Conservation (phyloP, 495 filamentous ascomycete genomes). For the Hyaloscypha finlandica region DNA sequence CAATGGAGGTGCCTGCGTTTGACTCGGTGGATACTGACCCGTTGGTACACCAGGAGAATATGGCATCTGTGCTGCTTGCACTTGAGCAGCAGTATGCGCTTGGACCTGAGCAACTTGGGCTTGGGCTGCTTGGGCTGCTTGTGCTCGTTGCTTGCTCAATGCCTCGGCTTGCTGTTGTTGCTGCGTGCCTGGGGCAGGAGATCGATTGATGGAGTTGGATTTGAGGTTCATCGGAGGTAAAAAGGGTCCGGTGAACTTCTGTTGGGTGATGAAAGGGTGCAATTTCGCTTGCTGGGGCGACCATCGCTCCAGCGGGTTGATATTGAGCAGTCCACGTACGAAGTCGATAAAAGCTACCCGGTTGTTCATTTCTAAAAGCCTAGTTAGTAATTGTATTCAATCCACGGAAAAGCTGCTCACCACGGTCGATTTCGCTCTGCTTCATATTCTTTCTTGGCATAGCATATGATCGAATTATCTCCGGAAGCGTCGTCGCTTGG, state of each 20-base stretch:
- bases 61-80: slow-evolving; percentile 25
- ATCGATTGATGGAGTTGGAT: slow-evolving; percentile 76
- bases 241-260: slow-evolving; percentile 94
- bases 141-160: slow-evolving; percentile 80
- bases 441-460: slow-evolving; percentile 99
- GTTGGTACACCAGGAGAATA: slow-evolving; percentile 31
- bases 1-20: slow-evolving; percentile 56
- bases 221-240: slow-evolving; percentile 98
- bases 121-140: slow-evolving; percentile 54
- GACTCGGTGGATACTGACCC: slow-evolving; percentile 45
- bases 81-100: slow-evolving; percentile 35
- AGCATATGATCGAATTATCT: slow-evolving; percentile 95
- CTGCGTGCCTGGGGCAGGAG: slow-evolving; percentile 93
- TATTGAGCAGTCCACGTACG: slow-evolving; percentile 89
- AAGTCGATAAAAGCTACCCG: slow-evolving; percentile 99
- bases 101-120: slow-evolving; percentile 57
- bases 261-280: slow-evolving; percentile 98
- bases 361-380: slow-evolving; percentile 86
- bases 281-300: slow-evolving; percentile 96
- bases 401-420: slow-evolving; percentile 51
- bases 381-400: slow-evolving; percentile 25
- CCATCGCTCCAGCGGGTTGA: slow-evolving; percentile 97
- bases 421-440: slow-evolving; percentile 91
- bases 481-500: slow-evolving; percentile 85
- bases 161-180: slow-evolving; percentile 95